These are phyloP conservation scores for Acorus calamus DNA, from an alignment of 106 monocot species.

Conservation along the genomic window DNA sequence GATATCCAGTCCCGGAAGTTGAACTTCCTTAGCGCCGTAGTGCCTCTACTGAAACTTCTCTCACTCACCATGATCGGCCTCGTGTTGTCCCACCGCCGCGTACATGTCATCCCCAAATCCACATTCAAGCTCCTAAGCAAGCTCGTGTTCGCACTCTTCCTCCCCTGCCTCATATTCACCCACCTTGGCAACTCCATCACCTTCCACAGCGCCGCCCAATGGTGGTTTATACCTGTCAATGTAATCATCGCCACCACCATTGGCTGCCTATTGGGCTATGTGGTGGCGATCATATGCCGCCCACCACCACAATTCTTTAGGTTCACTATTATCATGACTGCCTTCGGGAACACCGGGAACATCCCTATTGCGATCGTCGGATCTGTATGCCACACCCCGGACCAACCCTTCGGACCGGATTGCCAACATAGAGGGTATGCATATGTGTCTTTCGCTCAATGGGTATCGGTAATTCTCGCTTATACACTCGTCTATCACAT, in stretches of 20 bases:
- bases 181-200: slow-evolving; percentile 79
- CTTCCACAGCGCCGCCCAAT: slow-evolving; percentile 26
- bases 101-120: slow-evolving; percentile 57
- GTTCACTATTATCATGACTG: slow-evolving; percentile 77
- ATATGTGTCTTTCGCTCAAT: slow-evolving; percentile 86
- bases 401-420: slow-evolving; percentile 59
- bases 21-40: slow-evolving; percentile 36
- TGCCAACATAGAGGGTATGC: slow-evolving; percentile 62
- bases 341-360: slow-evolving; percentile 97
- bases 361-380: slow-evolving; percentile 79
- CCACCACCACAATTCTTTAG: slow-evolving; percentile 69
- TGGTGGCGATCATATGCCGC: slow-evolving; percentile 58
- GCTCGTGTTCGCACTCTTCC: slow-evolving; percentile 89
- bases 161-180: slow-evolving; percentile 91
- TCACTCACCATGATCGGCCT: slow-evolving; percentile 70
- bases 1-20: background rate
- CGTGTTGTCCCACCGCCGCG: slow-evolving; percentile 59
- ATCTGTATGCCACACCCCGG: slow-evolving; percentile 69
- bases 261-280: slow-evolving; percentile 69
- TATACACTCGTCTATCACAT: slow-evolving; percentile 95
- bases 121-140: slow-evolving; percentile 90
- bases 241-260: slow-evolving; percentile 63
- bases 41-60: slow-evolving; percentile 80
- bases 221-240: slow-evolving; percentile 94
- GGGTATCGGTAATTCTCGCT: slow-evolving; percentile 89